A percentile compares a stretch with the other conserved stretches of the same genome.
phyloP scores from a whole-genome alignment of 2,329 filamentous ascomycete species.

The Atkinsonella hypoxylon region DNA sequence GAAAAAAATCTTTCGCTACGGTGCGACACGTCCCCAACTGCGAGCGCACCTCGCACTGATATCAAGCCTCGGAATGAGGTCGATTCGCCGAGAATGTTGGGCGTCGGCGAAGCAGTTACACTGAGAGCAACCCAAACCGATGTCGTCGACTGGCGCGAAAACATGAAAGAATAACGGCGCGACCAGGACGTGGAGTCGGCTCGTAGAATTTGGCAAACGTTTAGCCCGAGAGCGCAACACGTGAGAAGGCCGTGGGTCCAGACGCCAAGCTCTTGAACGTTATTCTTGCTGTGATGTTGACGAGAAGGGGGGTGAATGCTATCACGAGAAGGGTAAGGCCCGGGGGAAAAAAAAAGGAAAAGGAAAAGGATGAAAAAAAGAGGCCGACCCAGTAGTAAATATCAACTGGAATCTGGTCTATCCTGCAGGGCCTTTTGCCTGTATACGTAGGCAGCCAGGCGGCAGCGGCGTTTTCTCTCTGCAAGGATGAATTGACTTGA shows the following conservation, averaged over 20 bases:
- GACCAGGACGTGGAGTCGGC: not conserved
- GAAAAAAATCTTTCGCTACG: too few relatives aligned
- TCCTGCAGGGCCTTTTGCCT: too few relatives aligned
- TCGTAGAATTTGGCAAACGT: not conserved
- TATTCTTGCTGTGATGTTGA: not conserved
- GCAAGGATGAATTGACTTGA: too few relatives aligned
- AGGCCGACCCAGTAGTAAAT: too few relatives aligned
- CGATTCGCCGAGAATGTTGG: not conserved
- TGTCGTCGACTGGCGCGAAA: not conserved
- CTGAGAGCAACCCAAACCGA: not conserved
- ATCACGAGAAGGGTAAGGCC: slow-evolving; percentile 17
- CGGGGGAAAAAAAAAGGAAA: slow-evolving; percentile 18
- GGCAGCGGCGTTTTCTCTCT: too few relatives aligned
- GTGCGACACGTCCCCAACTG: not conserved
- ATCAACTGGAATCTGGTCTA: too few relatives aligned
- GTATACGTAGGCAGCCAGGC: too few relatives aligned
- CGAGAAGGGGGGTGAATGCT: not conserved
- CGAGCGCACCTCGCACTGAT: not conserved
- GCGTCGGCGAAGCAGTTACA: not conserved
- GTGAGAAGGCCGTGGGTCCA: not conserved
- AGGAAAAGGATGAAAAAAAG: too few relatives aligned
- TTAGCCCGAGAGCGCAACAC: not conserved
- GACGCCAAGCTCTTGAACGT: not conserved
- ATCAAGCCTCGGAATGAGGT: not conserved
- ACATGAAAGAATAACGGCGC: not conserved